Percentiles rank a stretch among this genome's conserved stretches.
Evolutionary conservation across 2,329 filamentous ascomycete species (phyloP).

Genomic region (Fusarium compactum): DNA sequence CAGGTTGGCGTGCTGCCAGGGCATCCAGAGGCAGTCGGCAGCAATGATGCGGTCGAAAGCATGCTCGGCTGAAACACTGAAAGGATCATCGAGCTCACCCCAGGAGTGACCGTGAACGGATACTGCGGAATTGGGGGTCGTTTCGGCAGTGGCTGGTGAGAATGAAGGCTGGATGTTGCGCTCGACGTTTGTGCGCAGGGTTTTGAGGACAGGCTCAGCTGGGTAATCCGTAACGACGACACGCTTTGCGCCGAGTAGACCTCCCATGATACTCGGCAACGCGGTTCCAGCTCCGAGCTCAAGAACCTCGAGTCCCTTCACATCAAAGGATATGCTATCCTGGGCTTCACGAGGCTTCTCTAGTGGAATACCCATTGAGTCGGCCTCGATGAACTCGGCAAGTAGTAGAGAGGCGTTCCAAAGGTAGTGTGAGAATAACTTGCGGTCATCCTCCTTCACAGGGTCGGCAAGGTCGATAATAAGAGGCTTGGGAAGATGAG

Average conservation of each 20-base stretch:
- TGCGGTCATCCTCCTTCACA: slow-evolving; percentile 64
- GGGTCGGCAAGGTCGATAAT: slow-evolving; percentile 62
- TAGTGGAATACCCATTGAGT: slow-evolving; percentile 51
- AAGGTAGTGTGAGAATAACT: slow-evolving; percentile 77
- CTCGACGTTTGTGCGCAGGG: slow-evolving; percentile 68
- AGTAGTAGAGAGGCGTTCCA: slow-evolving; percentile 75
- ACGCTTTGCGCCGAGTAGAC: slow-evolving; percentile 60
- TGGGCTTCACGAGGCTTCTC: slow-evolving; percentile 28
- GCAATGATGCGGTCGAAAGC: slow-evolving; percentile 73
- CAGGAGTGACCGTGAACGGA: slow-evolving; percentile 72
- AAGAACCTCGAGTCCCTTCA: slow-evolving; percentile 65
- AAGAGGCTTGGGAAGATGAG: slow-evolving; percentile 60
- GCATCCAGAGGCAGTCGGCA: slow-evolving; percentile 82
- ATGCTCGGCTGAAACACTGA: slow-evolving; percentile 47
- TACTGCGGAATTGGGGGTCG: slow-evolving; percentile 46
- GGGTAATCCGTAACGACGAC: slow-evolving; percentile 78
- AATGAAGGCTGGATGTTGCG: slow-evolving; percentile 59
- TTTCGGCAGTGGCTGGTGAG: slow-evolving; percentile 49
- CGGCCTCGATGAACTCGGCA: slow-evolving; percentile 67
- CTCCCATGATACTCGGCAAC: slow-evolving; percentile 63
- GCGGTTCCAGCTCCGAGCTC: slow-evolving; percentile 77
- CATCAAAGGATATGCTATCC: slow-evolving; percentile 54
- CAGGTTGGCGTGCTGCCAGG: slow-evolving; percentile 76
- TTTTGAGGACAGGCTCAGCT: slow-evolving; percentile 67
- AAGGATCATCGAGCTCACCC: slow-evolving; percentile 63